phyloP scores from a whole-genome alignment of 116 monocot species.

The Thalassia testudinum region DNA sequence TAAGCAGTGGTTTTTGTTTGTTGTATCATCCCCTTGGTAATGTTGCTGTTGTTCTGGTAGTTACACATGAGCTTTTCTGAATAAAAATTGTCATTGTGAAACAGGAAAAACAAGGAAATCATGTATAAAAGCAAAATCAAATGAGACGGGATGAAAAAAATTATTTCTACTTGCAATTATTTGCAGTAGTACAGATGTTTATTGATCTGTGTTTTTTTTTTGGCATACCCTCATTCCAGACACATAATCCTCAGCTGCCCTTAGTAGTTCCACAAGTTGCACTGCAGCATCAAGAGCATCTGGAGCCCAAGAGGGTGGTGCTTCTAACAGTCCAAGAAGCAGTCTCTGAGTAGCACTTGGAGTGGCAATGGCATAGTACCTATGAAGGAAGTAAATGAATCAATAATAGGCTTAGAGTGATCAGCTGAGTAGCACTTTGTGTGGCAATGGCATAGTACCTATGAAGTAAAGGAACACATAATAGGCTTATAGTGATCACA shows the following conservation, averaged over 20 bases:
- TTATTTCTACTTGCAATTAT: too few relatives aligned
- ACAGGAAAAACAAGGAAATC: too few relatives aligned
- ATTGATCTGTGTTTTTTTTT: background rate
- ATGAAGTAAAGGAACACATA: background rate
- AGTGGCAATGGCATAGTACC: slow-evolving; percentile 87
- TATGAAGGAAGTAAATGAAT: slow-evolving; percentile 8
- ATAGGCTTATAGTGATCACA: too few relatives aligned
- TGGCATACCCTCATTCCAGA: slow-evolving; percentile 67
- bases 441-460: slow-evolving; percentile 92
- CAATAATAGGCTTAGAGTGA: too few relatives aligned
- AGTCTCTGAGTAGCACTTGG: slow-evolving; percentile 87
- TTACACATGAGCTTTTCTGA: too few relatives aligned
- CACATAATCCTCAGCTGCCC: slow-evolving; percentile 84
- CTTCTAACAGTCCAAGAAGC: slow-evolving; percentile 88
- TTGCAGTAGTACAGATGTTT: too few relatives aligned
- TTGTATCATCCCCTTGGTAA: too few relatives aligned
- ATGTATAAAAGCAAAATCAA: too few relatives aligned
- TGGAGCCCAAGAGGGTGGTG: slow-evolving; percentile 95
- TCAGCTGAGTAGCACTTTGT: slow-evolving; percentile 81
- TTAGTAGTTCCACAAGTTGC: slow-evolving; percentile 84
- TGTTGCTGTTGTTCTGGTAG: too few relatives aligned
- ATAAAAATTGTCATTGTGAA: too few relatives aligned
- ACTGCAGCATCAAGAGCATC: slow-evolving; percentile 95
- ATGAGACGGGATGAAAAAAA: too few relatives aligned
- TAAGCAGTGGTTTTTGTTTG: too few relatives aligned